These are phyloP conservation scores for Achlya hypogyna DNA, from an alignment of 352 stramenopile genomes.

Conservation along the genomic window DNA sequence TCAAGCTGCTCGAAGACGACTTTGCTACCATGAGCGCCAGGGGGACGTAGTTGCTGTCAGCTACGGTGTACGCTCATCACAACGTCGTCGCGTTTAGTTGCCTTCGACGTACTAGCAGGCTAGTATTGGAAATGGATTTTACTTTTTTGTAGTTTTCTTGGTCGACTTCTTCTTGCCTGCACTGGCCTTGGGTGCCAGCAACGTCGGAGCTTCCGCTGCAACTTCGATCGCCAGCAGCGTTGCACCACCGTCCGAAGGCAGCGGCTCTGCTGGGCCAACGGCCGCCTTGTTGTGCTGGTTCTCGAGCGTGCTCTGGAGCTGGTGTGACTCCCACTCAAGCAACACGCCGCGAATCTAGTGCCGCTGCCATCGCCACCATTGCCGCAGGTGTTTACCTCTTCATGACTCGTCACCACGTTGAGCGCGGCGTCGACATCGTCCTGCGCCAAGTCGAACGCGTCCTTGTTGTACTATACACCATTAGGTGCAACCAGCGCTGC, in stretches of 20 bases:
- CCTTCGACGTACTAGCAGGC: too few relatives aligned
- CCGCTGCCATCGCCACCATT: background rate
- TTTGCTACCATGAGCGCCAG: too few relatives aligned
- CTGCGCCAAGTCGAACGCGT: constrained; percentile 80
- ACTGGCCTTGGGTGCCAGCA: background rate
- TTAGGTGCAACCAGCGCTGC: background rate
- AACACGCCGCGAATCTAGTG: constrained; percentile 31
- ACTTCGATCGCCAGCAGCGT: constrained; percentile 20
- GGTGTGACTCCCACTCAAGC: constrained; percentile 28
- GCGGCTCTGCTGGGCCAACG: background rate
- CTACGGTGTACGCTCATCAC: too few relatives aligned
- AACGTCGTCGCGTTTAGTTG: too few relatives aligned
- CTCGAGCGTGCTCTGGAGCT: constrained; percentile 10
- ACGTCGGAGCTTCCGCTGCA: constrained; percentile 6
- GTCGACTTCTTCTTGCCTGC: background rate
- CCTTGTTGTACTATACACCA: constrained; percentile 70
- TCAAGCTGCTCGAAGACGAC: too few relatives aligned
- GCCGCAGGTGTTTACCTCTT: constrained; percentile 31
- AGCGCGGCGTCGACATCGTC: constrained; percentile 79
- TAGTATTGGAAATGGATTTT: background rate
- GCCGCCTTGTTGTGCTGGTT: constrained; percentile 9
- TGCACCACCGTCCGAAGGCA: constrained; percentile 10
- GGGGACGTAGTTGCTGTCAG: too few relatives aligned
- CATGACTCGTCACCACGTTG: constrained; percentile 67
- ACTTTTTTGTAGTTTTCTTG: background rate